Percentiles rank a stretch among this genome's conserved stretches.
phyloP scores from a whole-genome alignment of 441 rosid species.

The Populus hybrid region DNA sequence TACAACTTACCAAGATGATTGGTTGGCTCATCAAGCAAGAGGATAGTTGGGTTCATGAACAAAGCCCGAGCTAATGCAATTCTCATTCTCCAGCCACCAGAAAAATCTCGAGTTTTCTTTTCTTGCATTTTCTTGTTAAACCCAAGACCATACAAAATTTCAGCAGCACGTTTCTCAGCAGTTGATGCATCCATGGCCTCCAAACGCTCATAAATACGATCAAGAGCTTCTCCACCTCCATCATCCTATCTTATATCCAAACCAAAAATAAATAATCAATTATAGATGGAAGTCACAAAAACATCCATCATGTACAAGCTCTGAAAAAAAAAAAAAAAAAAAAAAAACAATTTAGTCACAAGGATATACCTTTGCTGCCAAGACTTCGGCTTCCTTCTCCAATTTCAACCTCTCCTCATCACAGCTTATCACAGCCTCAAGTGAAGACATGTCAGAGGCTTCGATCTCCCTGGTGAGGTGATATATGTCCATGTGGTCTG shows the following conservation, averaged over 20 bases:
- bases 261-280: not conserved
- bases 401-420: constrained; percentile 85
- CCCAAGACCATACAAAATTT: constrained; percentile 90
- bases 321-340: not conserved
- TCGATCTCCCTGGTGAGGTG: constrained; percentile 85
- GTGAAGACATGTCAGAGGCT: constrained; percentile 91
- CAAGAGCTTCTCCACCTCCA: constrained; percentile 93
- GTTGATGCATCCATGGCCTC: constrained; percentile 90
- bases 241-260: constrained; percentile 50
- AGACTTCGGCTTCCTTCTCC: constrained; percentile 82
- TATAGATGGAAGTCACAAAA: not conserved
- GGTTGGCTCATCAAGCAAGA: constrained; percentile 92
- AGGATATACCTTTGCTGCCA: constrained; percentile 54
- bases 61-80: constrained; percentile 93
- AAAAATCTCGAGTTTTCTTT: constrained; percentile 83
- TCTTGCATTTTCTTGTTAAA: constrained; percentile 83
- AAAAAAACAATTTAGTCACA: not conserved
- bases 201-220: constrained; percentile 78
- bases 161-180: constrained; percentile 97
- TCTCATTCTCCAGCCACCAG: constrained; percentile 99
- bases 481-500: constrained; percentile 90
- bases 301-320: not conserved
- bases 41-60: constrained; percentile 86
- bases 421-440: constrained; percentile 81
- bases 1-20: constrained; percentile 76